Evolutionary conservation across 2,329 filamentous ascomycete genomes (phyloP).

Genomic region (Cordyceps sp.): DNA sequence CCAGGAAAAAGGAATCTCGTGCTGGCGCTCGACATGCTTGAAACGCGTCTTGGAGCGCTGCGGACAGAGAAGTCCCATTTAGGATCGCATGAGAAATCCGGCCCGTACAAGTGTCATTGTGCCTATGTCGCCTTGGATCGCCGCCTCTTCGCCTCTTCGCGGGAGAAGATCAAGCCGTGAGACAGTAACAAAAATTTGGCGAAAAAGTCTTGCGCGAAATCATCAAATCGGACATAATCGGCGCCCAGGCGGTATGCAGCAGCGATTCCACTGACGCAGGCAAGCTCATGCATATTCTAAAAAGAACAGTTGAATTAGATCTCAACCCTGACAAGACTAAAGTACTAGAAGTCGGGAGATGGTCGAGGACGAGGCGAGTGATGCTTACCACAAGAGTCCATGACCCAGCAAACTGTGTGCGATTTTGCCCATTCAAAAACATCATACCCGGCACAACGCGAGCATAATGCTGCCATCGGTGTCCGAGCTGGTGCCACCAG

Average conservation of each 20-base stretch:
- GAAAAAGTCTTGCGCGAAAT: slow-evolving; percentile 30
- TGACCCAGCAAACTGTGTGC: slow-evolving; percentile 45
- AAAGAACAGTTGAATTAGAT: background rate
- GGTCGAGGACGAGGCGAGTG: background rate
- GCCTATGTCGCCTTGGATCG: background rate
- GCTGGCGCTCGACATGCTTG: too few relatives aligned
- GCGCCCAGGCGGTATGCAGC: slow-evolving; percentile 55
- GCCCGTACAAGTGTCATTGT: too few relatives aligned
- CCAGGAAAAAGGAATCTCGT: too few relatives aligned
- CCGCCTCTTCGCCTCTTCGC: slow-evolving; percentile 14
- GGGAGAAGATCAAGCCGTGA: slow-evolving; percentile 22
- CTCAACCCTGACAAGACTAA: slow-evolving; percentile 2
- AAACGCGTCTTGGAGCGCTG: too few relatives aligned
- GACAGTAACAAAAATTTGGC: slow-evolving; percentile 27
- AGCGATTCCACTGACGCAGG: slow-evolving; percentile 53
- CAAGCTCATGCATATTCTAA: slow-evolving; percentile 52
- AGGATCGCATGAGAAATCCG: too few relatives aligned
- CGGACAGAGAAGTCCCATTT: too few relatives aligned
- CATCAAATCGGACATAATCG: slow-evolving; percentile 42
- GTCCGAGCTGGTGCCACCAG: slow-evolving; percentile 54
- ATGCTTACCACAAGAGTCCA: slow-evolving; percentile 50
- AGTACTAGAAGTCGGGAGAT: background rate
- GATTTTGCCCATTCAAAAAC: slow-evolving; percentile 49
- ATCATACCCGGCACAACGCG: slow-evolving; percentile 55
- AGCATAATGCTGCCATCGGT: slow-evolving; percentile 45